phyloP scores from a whole-genome alignment of 345 rosid genomes.

The Ceriops tagal region DNA sequence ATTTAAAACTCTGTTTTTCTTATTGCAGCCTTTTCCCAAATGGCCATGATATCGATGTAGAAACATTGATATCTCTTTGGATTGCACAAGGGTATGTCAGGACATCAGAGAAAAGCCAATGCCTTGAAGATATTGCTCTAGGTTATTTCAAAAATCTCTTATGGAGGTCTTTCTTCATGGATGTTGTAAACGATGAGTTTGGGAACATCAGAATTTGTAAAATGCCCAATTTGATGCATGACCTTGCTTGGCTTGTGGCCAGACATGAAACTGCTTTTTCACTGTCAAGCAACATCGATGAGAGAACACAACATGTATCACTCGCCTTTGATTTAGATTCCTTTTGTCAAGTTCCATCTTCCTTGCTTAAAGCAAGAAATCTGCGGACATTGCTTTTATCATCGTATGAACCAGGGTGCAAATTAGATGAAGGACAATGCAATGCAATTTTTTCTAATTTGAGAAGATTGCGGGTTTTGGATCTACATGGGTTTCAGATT shows the following conservation, averaged over 20 bases:
- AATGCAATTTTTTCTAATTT: neutral
- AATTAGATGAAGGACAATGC: neutral
- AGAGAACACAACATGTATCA: constrained; percentile 6
- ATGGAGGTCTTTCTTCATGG: constrained; percentile 17
- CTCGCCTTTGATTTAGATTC: neutral
- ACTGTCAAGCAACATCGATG: too few species aligned
- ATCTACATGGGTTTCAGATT: neutral
- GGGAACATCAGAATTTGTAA: neutral
- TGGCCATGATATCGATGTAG: neutral
- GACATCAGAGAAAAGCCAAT: neutral
- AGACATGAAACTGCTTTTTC: neutral
- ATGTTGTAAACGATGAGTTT: neutral
- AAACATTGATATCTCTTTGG: constrained; percentile 17
- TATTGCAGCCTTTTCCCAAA: constrained; percentile 25
- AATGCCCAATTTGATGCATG: constrained; percentile 25
- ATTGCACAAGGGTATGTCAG: constrained; percentile 20
- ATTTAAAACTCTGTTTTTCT: constrained; percentile 29
- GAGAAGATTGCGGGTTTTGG: neutral
- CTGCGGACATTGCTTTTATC: neutral
- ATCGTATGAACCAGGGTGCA: neutral
- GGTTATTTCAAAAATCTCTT: neutral
- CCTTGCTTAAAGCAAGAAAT: neutral
- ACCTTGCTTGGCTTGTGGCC: neutral
- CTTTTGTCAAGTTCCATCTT: neutral
- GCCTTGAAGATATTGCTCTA: constrained; percentile 2